These are phyloP conservation scores for Saccharomyces hybrid DNA, from an alignment of 1,139 yeast genomes.

Conservation along the genomic window DNA sequence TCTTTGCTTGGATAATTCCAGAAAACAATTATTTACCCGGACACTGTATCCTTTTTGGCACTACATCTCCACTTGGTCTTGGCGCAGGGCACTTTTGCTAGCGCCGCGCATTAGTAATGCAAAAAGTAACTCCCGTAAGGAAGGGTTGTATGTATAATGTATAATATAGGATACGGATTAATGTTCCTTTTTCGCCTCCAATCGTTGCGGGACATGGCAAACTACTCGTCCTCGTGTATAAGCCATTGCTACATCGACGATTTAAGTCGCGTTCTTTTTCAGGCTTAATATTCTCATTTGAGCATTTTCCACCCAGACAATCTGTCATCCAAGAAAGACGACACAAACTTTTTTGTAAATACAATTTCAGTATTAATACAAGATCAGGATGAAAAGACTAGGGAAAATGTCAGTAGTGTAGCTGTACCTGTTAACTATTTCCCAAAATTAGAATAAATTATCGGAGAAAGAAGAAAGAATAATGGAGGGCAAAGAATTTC, in stretches of 20 bases:
- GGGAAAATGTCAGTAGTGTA: neutral
- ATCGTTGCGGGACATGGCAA: neutral
- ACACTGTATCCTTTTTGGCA: neutral
- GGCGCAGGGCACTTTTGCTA: neutral
- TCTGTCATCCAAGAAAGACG: neutral
- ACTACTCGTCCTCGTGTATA: too few relatives aligned
- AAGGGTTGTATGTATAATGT: too few relatives aligned
- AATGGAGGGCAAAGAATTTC: neutral
- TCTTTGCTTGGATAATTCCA: neutral
- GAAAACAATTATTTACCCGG: neutral
- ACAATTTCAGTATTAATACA: neutral
- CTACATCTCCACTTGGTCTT: constrained; percentile 15
- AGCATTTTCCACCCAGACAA: neutral
- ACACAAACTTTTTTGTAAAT: neutral
- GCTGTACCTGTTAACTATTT: constrained; percentile 8
- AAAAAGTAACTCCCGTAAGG: neutral
- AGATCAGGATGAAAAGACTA: neutral
- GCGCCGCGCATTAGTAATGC: neutral
- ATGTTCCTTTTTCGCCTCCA: too few relatives aligned
- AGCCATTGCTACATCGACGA: too few relatives aligned
- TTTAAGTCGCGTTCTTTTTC: neutral
- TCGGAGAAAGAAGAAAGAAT: neutral
- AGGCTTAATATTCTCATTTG: neutral
- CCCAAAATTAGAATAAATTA: constrained; percentile 4
- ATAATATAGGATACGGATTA: too few relatives aligned